Percentiles rank a stretch among this genome's conserved stretches.
Conservation (phyloP, 768 basidiomycete species). For the Suillus discolor region DNA sequence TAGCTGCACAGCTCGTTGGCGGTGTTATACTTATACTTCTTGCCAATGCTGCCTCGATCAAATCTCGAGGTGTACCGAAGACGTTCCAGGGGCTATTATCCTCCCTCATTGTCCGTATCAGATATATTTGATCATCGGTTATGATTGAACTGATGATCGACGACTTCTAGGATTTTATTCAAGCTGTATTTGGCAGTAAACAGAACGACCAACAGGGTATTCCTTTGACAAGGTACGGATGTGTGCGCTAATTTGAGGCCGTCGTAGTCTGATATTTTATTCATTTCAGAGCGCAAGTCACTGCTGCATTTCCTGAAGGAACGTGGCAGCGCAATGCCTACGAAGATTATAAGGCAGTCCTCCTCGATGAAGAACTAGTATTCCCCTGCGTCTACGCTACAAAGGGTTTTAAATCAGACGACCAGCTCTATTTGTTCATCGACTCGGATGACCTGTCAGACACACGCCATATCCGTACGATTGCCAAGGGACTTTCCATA, state of each 20-base stretch:
- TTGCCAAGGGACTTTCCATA: constrained; percentile 16
- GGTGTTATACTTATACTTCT: constrained; percentile 19
- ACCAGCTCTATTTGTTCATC: constrained; percentile 24
- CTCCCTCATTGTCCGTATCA: constrained; percentile 13
- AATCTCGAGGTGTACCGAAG: constrained; percentile 12
- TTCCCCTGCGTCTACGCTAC: constrained; percentile 26
- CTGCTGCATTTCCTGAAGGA: constrained; percentile 13
- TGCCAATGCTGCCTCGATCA: constrained; percentile 15
- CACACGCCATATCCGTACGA: constrained; percentile 21
- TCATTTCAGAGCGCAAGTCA: constrained; percentile 19
- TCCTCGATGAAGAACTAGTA: constrained; percentile 23
- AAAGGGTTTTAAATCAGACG: constrained; percentile 25
- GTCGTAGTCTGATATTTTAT: not conserved
- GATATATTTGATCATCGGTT: not conserved
- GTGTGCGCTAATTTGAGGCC: no score
- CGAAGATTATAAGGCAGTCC: constrained; percentile 22
- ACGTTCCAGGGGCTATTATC: constrained; percentile 10
- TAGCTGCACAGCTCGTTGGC: constrained; percentile 18
- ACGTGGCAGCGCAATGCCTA: constrained; percentile 23
- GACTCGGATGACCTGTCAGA: constrained; percentile 26
- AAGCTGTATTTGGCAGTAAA: not conserved
- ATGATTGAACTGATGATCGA: constrained; percentile 1
- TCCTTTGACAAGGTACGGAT: constrained; percentile 19
- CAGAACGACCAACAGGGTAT: constrained; percentile 11
- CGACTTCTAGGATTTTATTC: constrained; percentile 7